phyloP scores from a whole-genome alignment of 1,284 basidiomycete genomes.

The Tylopilus sp. region DNA sequence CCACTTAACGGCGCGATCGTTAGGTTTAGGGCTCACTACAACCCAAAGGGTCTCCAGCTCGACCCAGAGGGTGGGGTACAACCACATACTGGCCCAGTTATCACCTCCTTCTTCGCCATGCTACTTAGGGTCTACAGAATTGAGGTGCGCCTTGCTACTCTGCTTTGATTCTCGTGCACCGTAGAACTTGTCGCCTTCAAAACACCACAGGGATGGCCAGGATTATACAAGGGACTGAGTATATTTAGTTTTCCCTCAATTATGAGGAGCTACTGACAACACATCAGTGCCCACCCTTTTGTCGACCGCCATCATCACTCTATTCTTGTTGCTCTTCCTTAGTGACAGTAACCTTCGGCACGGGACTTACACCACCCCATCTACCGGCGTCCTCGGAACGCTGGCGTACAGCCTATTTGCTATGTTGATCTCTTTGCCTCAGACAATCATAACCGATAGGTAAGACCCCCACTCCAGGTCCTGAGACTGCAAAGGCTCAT shows the following conservation, averaged over 20 bases:
- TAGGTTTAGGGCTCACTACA: conserved; percentile 75
- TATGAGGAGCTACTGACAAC: conserved; percentile 11
- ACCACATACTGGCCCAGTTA: conserved; percentile 69
- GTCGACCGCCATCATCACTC: conserved; percentile 56
- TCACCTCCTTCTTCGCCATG: conserved; percentile 66
- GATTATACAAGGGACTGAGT: conserved; percentile 85
- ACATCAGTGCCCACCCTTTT: conserved; percentile 68
- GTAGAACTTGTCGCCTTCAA: not conserved
- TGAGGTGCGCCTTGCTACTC: conserved; percentile 48
- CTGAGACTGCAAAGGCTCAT: not conserved
- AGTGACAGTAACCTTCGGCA: conserved; percentile 53
- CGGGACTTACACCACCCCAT: conserved; percentile 67
- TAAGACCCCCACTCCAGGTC: conserved; percentile 31
- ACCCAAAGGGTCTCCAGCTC: conserved; percentile 78
- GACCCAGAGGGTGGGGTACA: conserved; percentile 74
- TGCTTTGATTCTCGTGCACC: not conserved
- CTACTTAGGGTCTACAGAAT: conserved; percentile 68
- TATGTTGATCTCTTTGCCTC: conserved; percentile 77
- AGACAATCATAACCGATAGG: conserved; percentile 78
- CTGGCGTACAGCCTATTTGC: conserved; percentile 60
- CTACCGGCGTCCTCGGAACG: conserved; percentile 62
- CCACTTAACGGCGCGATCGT: conserved; percentile 68
- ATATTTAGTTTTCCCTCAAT: conserved; percentile 30
- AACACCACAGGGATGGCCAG: conserved; percentile 58
- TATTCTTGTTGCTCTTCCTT: conserved; percentile 55